Evolutionary conservation across 139 green algal species (phyloP), one percentile per base, ranked within the genome.

Genomic region (Yamagishiella unicocca): DNA sequence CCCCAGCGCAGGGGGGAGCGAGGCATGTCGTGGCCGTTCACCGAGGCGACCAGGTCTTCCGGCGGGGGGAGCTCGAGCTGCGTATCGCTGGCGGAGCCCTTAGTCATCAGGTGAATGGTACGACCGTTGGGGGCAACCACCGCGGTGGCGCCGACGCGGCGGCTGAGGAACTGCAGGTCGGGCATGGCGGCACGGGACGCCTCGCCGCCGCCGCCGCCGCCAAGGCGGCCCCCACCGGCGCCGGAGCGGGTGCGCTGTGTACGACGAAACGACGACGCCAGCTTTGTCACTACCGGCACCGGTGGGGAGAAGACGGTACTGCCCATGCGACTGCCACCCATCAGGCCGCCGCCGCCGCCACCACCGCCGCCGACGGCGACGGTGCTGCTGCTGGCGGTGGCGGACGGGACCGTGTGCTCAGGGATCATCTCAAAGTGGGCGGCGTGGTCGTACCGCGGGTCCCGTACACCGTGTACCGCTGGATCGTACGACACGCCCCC

Each of bases 271-370:
- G 70, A 78, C 21, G 74, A 58, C 25, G 72, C 72, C 46, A 70
- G 46, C 29, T 33, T 22, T 17, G 46, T 22, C 22, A 46, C 33
- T 12, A 9, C 46, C 25, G 54, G 54, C 53, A 40, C 35, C 12
- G 79, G 79, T 22, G 80, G 80, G 4, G 80, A 86, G 45, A 77
- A 86, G 43, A 86, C 80, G 29, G 80, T 86, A 43, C 43, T 68
- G 17, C 80, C 80, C 80, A 86, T 86, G 64, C 62, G 80, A 1
- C 22, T 78, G 80, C 67, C 50, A 6, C 80, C 80, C 4, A 86
- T 17, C 35, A 86, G 80, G 4, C 25, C 40, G 76, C 35, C 35
- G 50, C 43, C 46, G 46, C 66, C 31, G 50, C 12, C 50, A 58
- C 50, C 40, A 6, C 70, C 14, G 22, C 35, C 66, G 66, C 66